Base-by-base conservation (phyloP, 2,329 filamentous ascomycete genomes). In the Fusarium sp. region DNA sequence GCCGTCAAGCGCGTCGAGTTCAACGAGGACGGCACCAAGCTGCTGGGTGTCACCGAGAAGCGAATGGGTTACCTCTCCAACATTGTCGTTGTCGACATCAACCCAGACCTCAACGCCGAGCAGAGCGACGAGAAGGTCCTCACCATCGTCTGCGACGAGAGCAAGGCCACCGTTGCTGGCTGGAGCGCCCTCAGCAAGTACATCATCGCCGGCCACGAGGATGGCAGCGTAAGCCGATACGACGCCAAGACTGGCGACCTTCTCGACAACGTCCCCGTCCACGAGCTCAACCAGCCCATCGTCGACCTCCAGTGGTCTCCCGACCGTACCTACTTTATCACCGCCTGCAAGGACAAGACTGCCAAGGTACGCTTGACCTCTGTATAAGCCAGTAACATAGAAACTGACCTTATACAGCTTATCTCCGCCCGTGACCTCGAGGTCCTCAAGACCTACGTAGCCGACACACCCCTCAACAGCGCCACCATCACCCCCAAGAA, bases 1-100 rank as follows among this genome's bases (percentile, higher is more conserved):
- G 93, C 93, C 67, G 92, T 99, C 79, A 98, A 99, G 88, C 88
- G 95, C 73, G 93, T 97, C 77, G 94, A 97, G 81, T 99, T 99
- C 84, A 93, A 89, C 76, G 91, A 96, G 74, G 95, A 99, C 79
- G 95, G 94, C 73, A 90, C 87, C 74, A 88, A 91, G 81, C 84
- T 99, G 72, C 83, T 99, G 67, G 94, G 92, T 65, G 93, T 99
- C 65, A 99, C 95, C 50, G 95, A 99, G 84, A 97, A 97, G 90
- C 92, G 95, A 74, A 97, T 96, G 88, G 95, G 95, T 70, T 94
- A 92, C 80, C 85, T 98, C 68, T 92, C 92, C 75, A 96, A 93
- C 70, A 97, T 99, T 73, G 89, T 94, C 63, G 93, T 98, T 65
- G 86, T 96, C 75, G 91, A 97, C 77, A 91, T 99, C 84, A 89